phyloP scores from a whole-genome alignment of 1,139 yeast genomes.

The Zygoascus hellenicus region DNA sequence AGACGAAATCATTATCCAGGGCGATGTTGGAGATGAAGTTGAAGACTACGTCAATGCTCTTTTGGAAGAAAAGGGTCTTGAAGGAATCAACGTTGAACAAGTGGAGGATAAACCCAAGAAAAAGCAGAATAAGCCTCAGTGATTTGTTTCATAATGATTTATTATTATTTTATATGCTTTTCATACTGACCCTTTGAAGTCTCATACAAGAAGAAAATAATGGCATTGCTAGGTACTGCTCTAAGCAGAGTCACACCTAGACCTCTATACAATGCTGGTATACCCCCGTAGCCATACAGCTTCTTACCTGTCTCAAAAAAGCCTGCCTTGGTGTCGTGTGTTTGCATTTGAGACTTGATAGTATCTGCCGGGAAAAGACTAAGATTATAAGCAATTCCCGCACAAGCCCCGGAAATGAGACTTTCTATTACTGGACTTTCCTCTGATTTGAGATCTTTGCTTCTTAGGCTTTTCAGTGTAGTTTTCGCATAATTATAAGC shows the following conservation, averaged over 20 bases:
- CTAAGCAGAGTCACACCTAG: conserved; percentile 74
- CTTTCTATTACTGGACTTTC: conserved; percentile 45
- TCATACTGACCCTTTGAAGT: conserved; percentile 39
- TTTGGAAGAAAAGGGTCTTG: conserved; percentile 74
- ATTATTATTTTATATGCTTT: background rate
- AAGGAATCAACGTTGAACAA: conserved; percentile 82
- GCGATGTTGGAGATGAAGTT: conserved; percentile 92
- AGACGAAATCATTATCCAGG: conserved; percentile 89
- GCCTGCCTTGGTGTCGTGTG: conserved; percentile 32
- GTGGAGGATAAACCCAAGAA: conserved; percentile 77
- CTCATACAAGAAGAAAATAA: conserved; percentile 77
- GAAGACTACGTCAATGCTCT: conserved; percentile 67
- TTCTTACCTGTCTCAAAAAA: conserved; percentile 36
- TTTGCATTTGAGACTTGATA: conserved; percentile 81
- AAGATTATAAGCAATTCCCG: conserved; percentile 77
- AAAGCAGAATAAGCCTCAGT: conserved; percentile 36
- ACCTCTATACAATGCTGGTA: conserved; percentile 73
- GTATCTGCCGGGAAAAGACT: conserved; percentile 89
- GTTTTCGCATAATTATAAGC: conserved; percentile 60
- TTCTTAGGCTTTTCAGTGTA: conserved; percentile 31
- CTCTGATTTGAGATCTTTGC: conserved; percentile 6
- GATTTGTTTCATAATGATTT: background rate
- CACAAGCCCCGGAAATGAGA: conserved; percentile 73
- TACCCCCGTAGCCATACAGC: conserved; percentile 47
- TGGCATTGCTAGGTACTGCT: conserved; percentile 87